Evolutionary conservation across 2,329 filamentous ascomycete species (phyloP).

Genomic region (Knufia petricola): DNA sequence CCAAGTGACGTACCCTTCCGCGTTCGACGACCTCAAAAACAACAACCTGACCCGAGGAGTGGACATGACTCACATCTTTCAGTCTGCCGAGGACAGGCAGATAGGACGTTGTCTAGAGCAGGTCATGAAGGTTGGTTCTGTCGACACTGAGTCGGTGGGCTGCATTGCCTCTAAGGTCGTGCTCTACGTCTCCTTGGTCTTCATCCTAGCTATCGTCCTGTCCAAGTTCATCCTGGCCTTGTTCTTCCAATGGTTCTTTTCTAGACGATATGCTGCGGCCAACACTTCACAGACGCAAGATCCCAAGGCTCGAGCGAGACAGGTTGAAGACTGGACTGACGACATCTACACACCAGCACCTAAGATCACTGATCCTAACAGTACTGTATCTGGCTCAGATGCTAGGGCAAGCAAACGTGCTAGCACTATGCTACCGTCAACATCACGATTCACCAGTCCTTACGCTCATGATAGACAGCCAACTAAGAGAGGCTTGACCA

Average conservation of each 20-base stretch:
- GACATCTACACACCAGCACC: slow-evolving; percentile 91
- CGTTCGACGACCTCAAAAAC: slow-evolving; percentile 71
- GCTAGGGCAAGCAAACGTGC: slow-evolving; percentile 70
- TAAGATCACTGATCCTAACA: slow-evolving; percentile 65
- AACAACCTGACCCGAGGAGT: slow-evolving; percentile 65
- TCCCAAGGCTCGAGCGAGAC: slow-evolving; percentile 72
- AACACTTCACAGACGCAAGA: slow-evolving; percentile 78
- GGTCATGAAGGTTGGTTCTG: slow-evolving; percentile 88
- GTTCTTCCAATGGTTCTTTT: slow-evolving; percentile 93
- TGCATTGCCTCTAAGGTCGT: slow-evolving; percentile 98
- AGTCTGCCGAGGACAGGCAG: slow-evolving; percentile 66
- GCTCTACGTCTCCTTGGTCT: slow-evolving; percentile 80
- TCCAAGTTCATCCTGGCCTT: slow-evolving; percentile 83
- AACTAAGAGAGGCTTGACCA: slow-evolving; percentile 44
- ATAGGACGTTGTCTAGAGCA: slow-evolving; percentile 81
- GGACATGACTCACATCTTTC: slow-evolving; percentile 82
- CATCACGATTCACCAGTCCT: slow-evolving; percentile 86
- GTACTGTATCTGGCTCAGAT: slow-evolving; percentile 50
- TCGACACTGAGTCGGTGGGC: slow-evolving; percentile 91
- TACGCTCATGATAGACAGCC: slow-evolving; percentile 68
- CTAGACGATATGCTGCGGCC: slow-evolving; percentile 69
- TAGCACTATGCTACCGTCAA: slow-evolving; percentile 80
- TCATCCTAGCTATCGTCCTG: slow-evolving; percentile 82
- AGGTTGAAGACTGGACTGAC: slow-evolving; percentile 96
- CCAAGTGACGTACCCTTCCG: slow-evolving; percentile 64